phyloP scores from a whole-genome alignment of 2,329 filamentous ascomycete species.

The Cladosporium sp. region DNA sequence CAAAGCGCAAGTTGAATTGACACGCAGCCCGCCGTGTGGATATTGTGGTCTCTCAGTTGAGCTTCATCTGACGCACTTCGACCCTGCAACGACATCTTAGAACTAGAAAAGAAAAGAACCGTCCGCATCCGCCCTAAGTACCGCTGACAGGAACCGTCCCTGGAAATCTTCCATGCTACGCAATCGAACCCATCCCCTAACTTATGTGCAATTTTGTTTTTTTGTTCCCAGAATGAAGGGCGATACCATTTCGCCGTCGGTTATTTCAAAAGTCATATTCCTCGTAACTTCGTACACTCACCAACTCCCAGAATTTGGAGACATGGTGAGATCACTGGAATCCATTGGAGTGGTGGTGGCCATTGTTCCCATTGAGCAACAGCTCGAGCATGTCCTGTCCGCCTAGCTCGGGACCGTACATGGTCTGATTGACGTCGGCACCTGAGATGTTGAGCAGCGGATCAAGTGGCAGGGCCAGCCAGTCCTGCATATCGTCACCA shows the following conservation, averaged over 20 bases:
- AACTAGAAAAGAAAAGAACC: neutral
- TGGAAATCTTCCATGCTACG: neutral
- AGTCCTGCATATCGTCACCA: slow-evolving; percentile 49
- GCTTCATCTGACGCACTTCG: neutral
- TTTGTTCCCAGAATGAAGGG: neutral
- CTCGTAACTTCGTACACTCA: slow-evolving; percentile 5
- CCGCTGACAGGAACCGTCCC: neutral
- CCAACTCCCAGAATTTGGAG: neutral
- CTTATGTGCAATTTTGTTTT: neutral
- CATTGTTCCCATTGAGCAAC: slow-evolving; percentile 34
- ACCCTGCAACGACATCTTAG: neutral
- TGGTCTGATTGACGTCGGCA: slow-evolving; percentile 57
- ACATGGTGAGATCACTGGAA: slow-evolving; percentile 2
- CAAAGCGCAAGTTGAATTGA: neutral
- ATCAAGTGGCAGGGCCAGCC: slow-evolving; percentile 63
- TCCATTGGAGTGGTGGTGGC: slow-evolving; percentile 4
- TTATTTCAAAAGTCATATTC: neutral
- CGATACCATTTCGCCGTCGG: neutral
- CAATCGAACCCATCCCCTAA: neutral
- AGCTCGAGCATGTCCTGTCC: slow-evolving; percentile 52
- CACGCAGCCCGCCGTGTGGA: slow-evolving; percentile 6
- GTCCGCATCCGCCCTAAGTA: neutral
- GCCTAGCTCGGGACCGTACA: slow-evolving; percentile 66
- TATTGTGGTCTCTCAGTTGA: neutral
- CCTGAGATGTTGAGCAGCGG: slow-evolving; percentile 59